phyloP scores from a whole-genome alignment of 2,329 filamentous ascomycete species.

The Colletotrichum coccodes region DNA sequence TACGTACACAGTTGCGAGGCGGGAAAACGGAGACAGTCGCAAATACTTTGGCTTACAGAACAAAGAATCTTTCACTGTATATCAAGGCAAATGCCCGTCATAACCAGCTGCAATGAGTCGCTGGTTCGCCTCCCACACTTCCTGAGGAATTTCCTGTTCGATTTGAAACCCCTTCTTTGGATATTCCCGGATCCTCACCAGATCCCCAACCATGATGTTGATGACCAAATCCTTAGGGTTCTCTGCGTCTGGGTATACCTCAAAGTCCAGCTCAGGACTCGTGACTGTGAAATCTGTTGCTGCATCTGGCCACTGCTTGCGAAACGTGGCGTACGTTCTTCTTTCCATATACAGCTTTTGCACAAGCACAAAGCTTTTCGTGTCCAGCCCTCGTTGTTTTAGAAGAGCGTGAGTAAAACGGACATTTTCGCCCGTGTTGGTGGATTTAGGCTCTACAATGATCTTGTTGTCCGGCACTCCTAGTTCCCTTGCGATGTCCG shows the following conservation, averaged over 20 bases:
- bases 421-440: conserved; percentile 59
- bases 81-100: conserved; percentile 46
- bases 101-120: conserved; percentile 52
- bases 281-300: conserved; percentile 49
- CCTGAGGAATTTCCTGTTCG: conserved; percentile 50
- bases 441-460: conserved; percentile 50
- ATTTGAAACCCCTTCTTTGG: conserved; percentile 55
- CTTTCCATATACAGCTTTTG: conserved; percentile 62
- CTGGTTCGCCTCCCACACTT: conserved; percentile 53
- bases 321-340: conserved; percentile 56
- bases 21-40: too few relatives aligned
- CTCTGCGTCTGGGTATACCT: conserved; percentile 51
- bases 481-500: conserved; percentile 48
- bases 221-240: conserved; percentile 54
- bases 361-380: conserved; percentile 51
- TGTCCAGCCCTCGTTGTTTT: conserved; percentile 35
- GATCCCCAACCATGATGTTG: conserved; percentile 56
- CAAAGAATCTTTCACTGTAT: neutral
- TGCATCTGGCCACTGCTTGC: conserved; percentile 55
- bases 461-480: conserved; percentile 51
- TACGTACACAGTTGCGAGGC: too few relatives aligned
- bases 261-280: conserved; percentile 50
- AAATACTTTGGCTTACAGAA: too few relatives aligned
- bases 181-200: conserved; percentile 55
- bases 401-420: conserved; percentile 53